phyloP scores from a whole-genome alignment of 495 filamentous ascomycete genomes.

The Bacidia gigantensis region DNA sequence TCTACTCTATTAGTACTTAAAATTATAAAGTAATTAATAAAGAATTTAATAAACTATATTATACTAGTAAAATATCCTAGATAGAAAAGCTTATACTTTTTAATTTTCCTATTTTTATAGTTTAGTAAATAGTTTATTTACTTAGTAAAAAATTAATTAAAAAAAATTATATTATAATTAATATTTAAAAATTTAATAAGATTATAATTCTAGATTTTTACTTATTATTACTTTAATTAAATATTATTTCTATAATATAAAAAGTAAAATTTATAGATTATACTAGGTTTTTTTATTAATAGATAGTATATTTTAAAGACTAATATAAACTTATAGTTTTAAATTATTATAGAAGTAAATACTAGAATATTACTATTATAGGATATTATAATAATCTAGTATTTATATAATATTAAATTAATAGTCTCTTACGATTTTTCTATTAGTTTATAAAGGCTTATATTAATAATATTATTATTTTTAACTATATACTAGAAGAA shows the following conservation, averaged over 20 bases:
- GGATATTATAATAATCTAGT: slow-evolving; percentile 2
- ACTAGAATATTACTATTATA: no score
- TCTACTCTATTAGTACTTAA: not conserved
- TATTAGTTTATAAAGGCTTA: not conserved
- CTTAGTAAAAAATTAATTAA: not conserved
- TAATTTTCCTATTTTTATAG: no score
- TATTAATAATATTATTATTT: slow-evolving; percentile 6
- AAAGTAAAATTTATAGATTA: slow-evolving; percentile 1
- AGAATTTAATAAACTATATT: no score
- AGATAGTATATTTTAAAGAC: no score
- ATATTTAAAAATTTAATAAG: slow-evolving; percentile 7
- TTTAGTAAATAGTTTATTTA: slow-evolving; percentile 4
- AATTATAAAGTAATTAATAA: no score
- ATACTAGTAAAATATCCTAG: no score
- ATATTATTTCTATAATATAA: slow-evolving; percentile 4
- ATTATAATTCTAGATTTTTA: not conserved
- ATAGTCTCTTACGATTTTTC: not conserved
- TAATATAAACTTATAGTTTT: no score
- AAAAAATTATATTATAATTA: not conserved
- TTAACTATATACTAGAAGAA: no score
- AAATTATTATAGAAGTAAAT: no score
- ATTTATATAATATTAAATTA: slow-evolving; percentile 6
- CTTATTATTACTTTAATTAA: not conserved
- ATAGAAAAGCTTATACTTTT: no score
- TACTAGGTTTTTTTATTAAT: no score